phyloP scores from a whole-genome alignment of 305 asterid species.

The Fraxinus ornus region DNA sequence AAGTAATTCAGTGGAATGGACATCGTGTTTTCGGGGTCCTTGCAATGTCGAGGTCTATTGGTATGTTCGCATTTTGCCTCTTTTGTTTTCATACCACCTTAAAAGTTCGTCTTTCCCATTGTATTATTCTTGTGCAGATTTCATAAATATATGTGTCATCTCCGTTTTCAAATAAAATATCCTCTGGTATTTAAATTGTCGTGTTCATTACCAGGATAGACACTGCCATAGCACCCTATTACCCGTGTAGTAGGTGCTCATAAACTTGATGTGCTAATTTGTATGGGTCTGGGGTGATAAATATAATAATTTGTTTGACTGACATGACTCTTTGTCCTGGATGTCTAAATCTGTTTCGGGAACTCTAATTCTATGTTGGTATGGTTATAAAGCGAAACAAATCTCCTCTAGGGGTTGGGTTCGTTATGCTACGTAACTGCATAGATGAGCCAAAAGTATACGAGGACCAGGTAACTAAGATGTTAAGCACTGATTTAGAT shows the following conservation, averaged over 20 bases:
- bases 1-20: slow-evolving; percentile 15
- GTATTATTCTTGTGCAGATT: not conserved
- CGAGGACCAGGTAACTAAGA: not conserved
- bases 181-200: not conserved
- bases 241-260: not conserved
- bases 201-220: not conserved
- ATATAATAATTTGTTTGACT: not conserved
- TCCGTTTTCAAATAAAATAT: not conserved
- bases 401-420: not conserved
- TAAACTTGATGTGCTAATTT: not conserved
- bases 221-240: not conserved
- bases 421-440: not conserved
- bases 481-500: not conserved
- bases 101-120: not conserved
- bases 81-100: not conserved
- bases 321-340: not conserved
- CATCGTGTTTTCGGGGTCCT: slow-evolving; percentile 24
- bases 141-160: not conserved
- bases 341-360: not conserved
- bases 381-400: not conserved
- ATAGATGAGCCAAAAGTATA: not conserved
- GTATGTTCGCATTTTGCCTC: not conserved
- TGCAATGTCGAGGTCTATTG: slow-evolving; percentile 22
- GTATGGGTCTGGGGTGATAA: not conserved
- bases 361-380: not conserved